phyloP scores from a whole-genome alignment of 805 yeast species.

The Starmerella sirachaensis region DNA sequence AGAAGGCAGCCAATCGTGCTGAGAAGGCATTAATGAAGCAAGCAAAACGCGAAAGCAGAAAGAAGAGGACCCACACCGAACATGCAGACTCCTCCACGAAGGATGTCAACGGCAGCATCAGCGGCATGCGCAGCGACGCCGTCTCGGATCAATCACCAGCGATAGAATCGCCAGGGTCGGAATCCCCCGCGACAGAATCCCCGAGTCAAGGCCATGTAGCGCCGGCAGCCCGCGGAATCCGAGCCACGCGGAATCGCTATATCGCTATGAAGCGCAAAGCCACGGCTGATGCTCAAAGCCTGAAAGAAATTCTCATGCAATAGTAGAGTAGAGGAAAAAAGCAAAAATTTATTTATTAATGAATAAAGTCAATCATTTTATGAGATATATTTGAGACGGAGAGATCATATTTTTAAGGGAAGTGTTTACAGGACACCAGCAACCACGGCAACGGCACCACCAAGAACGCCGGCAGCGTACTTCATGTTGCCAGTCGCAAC shows the following conservation, averaged over 20 bases:
- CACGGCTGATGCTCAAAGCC: conserved; percentile 74
- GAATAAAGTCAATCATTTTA: no score
- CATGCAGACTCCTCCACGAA: background rate
- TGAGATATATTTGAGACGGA: background rate
- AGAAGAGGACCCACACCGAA: background rate
- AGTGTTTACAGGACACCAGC: conserved; percentile 17
- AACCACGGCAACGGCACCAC: conserved; percentile 18
- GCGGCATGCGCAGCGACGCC: background rate
- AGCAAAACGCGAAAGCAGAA: conserved; percentile 1
- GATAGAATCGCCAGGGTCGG: background rate
- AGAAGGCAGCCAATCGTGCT: conserved; percentile 2
- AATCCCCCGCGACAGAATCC: background rate
- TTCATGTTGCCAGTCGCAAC: conserved; percentile 28
- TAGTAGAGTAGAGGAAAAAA: background rate
- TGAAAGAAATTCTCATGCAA: conserved; percentile 89
- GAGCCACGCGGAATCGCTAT: conserved; percentile 74
- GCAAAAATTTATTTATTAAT: background rate
- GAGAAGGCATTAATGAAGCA: conserved; percentile 1
- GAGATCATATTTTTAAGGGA: background rate
- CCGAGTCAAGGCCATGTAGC: no score
- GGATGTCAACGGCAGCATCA: no score
- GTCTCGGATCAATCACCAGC: background rate
- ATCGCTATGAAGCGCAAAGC: conserved; percentile 86
- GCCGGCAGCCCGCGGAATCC: conserved; percentile 35
- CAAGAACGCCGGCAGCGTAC: conserved; percentile 17